phyloP scores from a whole-genome alignment of 352 stramenopile species.

The Hyaloperonospora arabidopsidis region DNA sequence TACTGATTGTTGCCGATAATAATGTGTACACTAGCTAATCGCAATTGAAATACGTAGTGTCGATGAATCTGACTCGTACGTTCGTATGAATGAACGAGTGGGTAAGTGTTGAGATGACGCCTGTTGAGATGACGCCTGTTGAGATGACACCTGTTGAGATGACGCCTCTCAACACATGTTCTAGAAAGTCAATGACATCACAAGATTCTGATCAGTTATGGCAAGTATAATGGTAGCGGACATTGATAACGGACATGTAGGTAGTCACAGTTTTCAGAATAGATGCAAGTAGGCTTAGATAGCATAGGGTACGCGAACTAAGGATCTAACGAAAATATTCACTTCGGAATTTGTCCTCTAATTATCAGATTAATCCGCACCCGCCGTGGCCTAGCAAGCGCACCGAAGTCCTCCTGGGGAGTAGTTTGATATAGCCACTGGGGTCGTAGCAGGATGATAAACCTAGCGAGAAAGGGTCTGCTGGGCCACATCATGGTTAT shows the following conservation, averaged over 20 bases:
- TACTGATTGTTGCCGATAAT: neutral
- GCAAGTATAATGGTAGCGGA: too few species aligned
- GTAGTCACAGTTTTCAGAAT: too few species aligned
- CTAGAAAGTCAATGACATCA: too few species aligned
- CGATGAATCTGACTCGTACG: constrained; percentile 71
- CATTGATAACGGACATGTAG: too few species aligned
- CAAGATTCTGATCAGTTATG: too few species aligned
- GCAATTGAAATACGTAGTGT: constrained; percentile 43
- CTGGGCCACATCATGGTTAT: neutral
- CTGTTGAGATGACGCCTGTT: too few species aligned
- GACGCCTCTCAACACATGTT: too few species aligned
- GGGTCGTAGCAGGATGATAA: constrained; percentile 25
- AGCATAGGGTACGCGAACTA: neutral
- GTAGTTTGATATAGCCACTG: constrained; percentile 29
- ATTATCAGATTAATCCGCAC: constrained; percentile 9
- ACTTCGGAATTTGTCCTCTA: constrained; percentile 1
- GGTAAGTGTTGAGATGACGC: too few species aligned
- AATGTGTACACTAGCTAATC: constrained; percentile 10
- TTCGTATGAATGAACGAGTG: constrained; percentile 19
- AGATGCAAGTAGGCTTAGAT: too few species aligned
- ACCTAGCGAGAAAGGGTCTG: neutral
- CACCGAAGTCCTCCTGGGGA: constrained; percentile 14
- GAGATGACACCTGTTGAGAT: too few species aligned
- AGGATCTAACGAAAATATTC: constrained; percentile 3
- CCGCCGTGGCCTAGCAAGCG: constrained; percentile 8